These are phyloP conservation scores for Microbotryum lychnidis-dioicae DNA, from an alignment of 1,284 basidiomycete species.

Conservation along the genomic window DNA sequence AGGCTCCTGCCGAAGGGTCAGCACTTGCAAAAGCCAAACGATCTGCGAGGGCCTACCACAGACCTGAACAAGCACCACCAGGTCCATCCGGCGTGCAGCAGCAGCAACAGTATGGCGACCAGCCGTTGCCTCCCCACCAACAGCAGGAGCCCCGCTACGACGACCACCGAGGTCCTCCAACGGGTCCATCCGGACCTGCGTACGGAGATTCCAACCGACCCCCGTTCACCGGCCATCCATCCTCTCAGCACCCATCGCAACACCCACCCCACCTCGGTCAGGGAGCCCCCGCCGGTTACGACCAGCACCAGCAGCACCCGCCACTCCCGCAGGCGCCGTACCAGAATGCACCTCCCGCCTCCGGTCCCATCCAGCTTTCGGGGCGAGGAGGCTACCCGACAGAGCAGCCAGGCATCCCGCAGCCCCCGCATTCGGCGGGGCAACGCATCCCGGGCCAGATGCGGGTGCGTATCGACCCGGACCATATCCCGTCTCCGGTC, in stretches of 20 bases:
- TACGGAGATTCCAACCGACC: neutral
- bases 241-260: slow-evolving; percentile 10
- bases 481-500: slow-evolving; percentile 84
- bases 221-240: neutral
- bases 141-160: slow-evolving; percentile 19
- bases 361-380: neutral
- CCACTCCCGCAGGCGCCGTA: slow-evolving; percentile 17
- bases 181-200: neutral
- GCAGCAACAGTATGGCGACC: slow-evolving; percentile 24
- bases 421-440: slow-evolving; percentile 44
- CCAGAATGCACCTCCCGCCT: slow-evolving; percentile 8
- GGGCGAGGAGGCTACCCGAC: neutral
- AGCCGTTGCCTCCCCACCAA: slow-evolving; percentile 26
- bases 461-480: slow-evolving; percentile 76
- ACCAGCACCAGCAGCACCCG: slow-evolving; percentile 4
- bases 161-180: neutral
- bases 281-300: neutral
- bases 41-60: slow-evolving; percentile 25
- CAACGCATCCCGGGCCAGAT: slow-evolving; percentile 49
- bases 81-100: slow-evolving; percentile 13
- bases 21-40: slow-evolving; percentile 12
- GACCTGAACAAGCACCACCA: slow-evolving; percentile 1
- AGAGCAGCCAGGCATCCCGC: slow-evolving; percentile 32
- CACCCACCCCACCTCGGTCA: slow-evolving; percentile 8
- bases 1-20: slow-evolving; percentile 1